These are phyloP conservation scores for Penicillium bovifimosum DNA, from an alignment of 495 filamentous ascomycete genomes.

Conservation along the genomic window DNA sequence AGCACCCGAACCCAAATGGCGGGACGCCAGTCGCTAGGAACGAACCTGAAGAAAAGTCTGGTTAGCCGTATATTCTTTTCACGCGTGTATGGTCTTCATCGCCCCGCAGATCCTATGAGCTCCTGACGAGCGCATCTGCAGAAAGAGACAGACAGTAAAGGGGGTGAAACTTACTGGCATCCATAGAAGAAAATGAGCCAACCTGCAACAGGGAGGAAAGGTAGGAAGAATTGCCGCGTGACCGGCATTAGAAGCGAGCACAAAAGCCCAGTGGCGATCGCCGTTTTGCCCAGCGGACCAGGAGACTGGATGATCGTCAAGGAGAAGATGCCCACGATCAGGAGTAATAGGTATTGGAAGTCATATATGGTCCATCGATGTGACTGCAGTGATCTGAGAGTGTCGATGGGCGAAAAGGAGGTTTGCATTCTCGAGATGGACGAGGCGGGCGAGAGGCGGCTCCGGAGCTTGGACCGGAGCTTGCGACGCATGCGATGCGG, in stretches of 20 bases:
- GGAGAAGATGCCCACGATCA: constrained; percentile 71
- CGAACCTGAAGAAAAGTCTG: constrained; percentile 53
- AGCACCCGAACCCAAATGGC: constrained; percentile 93
- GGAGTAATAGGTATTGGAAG: constrained; percentile 72
- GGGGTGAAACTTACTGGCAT: constrained; percentile 64
- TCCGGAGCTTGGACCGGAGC: constrained; percentile 68
- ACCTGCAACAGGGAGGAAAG: constrained; percentile 73
- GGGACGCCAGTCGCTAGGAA: constrained; percentile 76
- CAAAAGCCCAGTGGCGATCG: constrained; percentile 58
- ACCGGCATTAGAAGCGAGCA: constrained; percentile 74
- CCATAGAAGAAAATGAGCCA: constrained; percentile 87
- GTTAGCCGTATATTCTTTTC: constrained; percentile 14
- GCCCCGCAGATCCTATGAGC: not conserved
- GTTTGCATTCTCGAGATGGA: constrained; percentile 73
- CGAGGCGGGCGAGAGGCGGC: constrained; percentile 62
- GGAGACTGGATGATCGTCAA: constrained; percentile 72
- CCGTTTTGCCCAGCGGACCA: constrained; percentile 65
- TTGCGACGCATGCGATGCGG: constrained; percentile 68
- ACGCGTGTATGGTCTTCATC: not conserved
- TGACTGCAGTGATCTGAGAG: constrained; percentile 61
- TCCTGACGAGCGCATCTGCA: constrained; percentile 3
- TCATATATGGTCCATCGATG: constrained; percentile 84
- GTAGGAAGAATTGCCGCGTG: constrained; percentile 86
- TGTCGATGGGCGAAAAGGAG: constrained; percentile 70
- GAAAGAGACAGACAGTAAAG: not conserved